Percentiles rank a stretch among this genome's conserved stretches.
Evolutionary conservation across 1,139 yeast species (phyloP).

Genomic region (Yamadazyma blattariae): DNA sequence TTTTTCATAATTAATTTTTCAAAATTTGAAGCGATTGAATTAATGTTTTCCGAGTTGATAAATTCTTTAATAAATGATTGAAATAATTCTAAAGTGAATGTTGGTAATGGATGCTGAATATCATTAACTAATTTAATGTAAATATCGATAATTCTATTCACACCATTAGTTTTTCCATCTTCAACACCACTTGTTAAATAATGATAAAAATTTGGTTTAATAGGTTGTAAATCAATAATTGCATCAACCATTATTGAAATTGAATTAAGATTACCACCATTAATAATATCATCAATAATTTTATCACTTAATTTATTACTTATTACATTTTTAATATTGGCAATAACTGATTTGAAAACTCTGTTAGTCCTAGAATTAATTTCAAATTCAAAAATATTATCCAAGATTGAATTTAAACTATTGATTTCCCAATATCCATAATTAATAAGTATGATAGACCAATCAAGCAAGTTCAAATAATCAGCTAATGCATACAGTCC

Average conservation of each 20-base stretch:
- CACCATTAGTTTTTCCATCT: slow-evolving; percentile 5
- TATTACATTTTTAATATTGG: slow-evolving; percentile 32
- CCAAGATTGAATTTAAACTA: slow-evolving; percentile 5
- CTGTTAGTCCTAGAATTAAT: slow-evolving; percentile 35
- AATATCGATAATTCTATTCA: slow-evolving; percentile 5
- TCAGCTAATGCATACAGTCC: slow-evolving; percentile 44
- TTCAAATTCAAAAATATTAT: slow-evolving; percentile 1
- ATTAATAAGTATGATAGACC: slow-evolving; percentile 43
- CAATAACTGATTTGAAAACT: slow-evolving; percentile 41
- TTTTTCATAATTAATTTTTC: slow-evolving; percentile 76
- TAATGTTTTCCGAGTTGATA: slow-evolving; percentile 3
- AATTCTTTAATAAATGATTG: slow-evolving; percentile 9
- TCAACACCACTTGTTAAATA: slow-evolving; percentile 18
- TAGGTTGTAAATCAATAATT: slow-evolving; percentile 34
- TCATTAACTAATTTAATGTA: slow-evolving; percentile 7
- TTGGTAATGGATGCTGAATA: slow-evolving; percentile 9
- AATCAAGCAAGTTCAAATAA: slow-evolving; percentile 52
- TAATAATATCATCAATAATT: slow-evolving; percentile 10
- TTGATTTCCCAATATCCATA: slow-evolving; percentile 3
- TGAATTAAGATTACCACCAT: slow-evolving; percentile 10
- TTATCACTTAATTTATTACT: slow-evolving; percentile 16
- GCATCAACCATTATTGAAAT: slow-evolving; percentile 43
- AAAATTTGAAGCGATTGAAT: slow-evolving; percentile 1
- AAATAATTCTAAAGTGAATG: slow-evolving; percentile 7
- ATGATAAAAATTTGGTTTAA: slow-evolving; percentile 36